A percentile compares a stretch with the other conserved stretches of the same genome.
phyloP scores from a whole-genome alignment of 2,329 filamentous ascomycete genomes.

The Claviceps sp. region DNA sequence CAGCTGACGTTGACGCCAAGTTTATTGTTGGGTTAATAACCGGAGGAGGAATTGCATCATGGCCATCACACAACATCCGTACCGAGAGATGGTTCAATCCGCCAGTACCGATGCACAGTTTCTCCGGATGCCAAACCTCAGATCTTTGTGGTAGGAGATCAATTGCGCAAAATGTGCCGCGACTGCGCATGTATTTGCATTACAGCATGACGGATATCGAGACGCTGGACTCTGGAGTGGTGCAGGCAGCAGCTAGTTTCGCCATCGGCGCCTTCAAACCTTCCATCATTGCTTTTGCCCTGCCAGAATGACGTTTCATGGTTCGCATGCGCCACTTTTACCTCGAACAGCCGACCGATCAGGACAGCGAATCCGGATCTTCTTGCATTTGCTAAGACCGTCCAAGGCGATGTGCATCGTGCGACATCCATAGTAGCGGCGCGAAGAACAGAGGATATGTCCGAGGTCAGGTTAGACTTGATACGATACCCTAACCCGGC shows the following conservation, averaged over 20 bases:
- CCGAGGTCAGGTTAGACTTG: constrained; percentile 12
- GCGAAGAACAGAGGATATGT: constrained; percentile 17
- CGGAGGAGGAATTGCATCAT: constrained; percentile 12
- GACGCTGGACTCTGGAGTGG: constrained; percentile 19
- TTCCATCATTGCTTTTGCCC: neutral
- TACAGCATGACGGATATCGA: constrained; percentile 17
- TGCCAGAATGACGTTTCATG: constrained; percentile 4
- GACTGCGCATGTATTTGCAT: constrained; percentile 15
- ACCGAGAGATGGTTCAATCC: constrained; percentile 16
- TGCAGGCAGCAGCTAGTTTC: constrained; percentile 4
- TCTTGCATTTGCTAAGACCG: constrained; percentile 16
- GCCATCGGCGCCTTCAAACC: neutral
- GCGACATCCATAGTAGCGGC: constrained; percentile 16
- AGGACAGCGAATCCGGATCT: constrained; percentile 18
- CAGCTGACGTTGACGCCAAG: constrained; percentile 9
- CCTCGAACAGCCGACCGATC: constrained; percentile 24
- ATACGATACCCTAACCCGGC: constrained; percentile 18
- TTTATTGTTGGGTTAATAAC: constrained; percentile 8
- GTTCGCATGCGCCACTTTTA: constrained; percentile 14
- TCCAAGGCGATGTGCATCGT: constrained; percentile 20
- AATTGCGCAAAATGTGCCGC: constrained; percentile 18
- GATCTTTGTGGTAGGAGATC: constrained; percentile 18
- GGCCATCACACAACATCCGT: constrained; percentile 10
- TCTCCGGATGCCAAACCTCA: constrained; percentile 12
- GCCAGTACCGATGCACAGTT: constrained; percentile 15